Evolutionary conservation across 257 asterid genomes (phyloP), one percentile per base, ranked within the genome.

Genomic region (Knoxia roxburghii): DNA sequence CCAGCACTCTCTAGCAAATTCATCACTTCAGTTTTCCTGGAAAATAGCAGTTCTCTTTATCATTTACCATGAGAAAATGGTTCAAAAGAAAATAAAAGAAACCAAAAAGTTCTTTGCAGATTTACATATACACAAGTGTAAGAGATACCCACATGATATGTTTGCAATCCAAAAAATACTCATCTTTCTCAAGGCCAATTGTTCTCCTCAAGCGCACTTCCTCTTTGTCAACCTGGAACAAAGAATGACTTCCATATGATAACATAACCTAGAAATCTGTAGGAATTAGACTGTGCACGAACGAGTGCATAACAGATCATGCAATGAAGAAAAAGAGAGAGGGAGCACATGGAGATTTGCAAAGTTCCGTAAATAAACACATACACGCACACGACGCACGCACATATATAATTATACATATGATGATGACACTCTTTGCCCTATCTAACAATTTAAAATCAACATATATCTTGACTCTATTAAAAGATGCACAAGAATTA

Each of bases 1-100:
- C 99, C 99, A 45, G 99, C 99, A 94, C 99, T 94, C 79, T 94
- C 99, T 65, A 94, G 95, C 82, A 94, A 85, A 79, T 94, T 94
- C 95, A 86, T 91, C 76, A 94, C 99, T 78, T 94, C 99, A 68
- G 96, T 90, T 81, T 94, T 94, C 86, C 97, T 94, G 90, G 76
- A 80, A 85, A 63, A n/a, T n/a, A n/a, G n/a, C 61, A 69, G 58
- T 66, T 69, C 74, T 53, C 61, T 8, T 52, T 21, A 74, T 65
- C 52, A 73, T 32, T 67, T 52, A 73, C 73, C 59, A 35, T n/a
- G n/a, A 63, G 32, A 51, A 46, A 54, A 68, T n/a, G 45, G 37
- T 48, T 39, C 45, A 71, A 57, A 49, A 60, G 46, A 54, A 56
- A 64, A 55, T 48, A 62, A 54, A 71, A 70, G 17, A n/a, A n/a